Evolutionary conservation across 2,329 filamentous ascomycete species (phyloP), one percentile per base, ranked within the genome.

Genomic region (Ceratocystis eucalypticola): DNA sequence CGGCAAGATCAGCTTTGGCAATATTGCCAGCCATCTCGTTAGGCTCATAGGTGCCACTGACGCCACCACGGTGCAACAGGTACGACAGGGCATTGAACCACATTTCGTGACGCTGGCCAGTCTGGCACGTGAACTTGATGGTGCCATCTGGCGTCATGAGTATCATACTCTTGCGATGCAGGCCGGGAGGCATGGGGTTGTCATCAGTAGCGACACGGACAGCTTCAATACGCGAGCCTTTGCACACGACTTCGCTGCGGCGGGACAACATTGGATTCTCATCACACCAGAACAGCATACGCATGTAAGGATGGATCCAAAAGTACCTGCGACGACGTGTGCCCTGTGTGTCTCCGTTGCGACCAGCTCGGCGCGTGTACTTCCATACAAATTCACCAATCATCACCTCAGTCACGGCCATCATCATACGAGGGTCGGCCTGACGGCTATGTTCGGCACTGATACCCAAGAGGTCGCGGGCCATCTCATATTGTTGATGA

Each of bases 321-420:
- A 99, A 99, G 80, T 96, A 99, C 41, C 94, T 87, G 69, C 90
- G 85, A 76, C 99, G 94, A 64, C 94, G 85, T 66, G 92, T 96
- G 71, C 87, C 88, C 0, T 92, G 97, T 76, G 96, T 85, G 69
- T 91, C 89, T 65, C 86, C 88, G 15, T 65, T 67, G 28, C 93
- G 87, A n/a, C 91, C 92, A 68, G 92, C 82, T 78, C 94, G 96
- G 72, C 94, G 88, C 0, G 94, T 99, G 76, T 99, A 99, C 75
- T 99, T 99, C 94, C 94, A 99, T 50, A 99, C 80, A 75, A 93
- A 97, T 75, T 99, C 94, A 66, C 94, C 94, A 73, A 99, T 97
- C 94, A 99, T 99, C 20, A 94, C 97, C 76, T 99, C 93, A 1
- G 94, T 99, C 70, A 99, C 96, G 62, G 94, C 94, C 77, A 96